Percentiles rank a stretch among this genome's conserved stretches.
These are phyloP conservation scores for Thalia dealbata DNA, from an alignment of 176 grass and related monocot genomes.

Conservation along the genomic window DNA sequence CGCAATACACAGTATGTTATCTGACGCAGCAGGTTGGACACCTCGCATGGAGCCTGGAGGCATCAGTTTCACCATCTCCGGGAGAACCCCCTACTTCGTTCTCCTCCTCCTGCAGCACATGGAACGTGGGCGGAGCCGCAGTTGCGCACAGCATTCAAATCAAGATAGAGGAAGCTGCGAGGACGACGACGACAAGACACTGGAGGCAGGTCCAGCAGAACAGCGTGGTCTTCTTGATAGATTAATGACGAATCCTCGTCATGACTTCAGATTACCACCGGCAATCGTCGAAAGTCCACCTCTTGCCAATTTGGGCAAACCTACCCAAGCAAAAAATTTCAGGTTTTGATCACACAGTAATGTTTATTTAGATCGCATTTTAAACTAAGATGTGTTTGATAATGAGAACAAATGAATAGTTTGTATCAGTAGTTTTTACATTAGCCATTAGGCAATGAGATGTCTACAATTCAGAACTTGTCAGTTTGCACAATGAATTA, in stretches of 20 bases:
- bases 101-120: conserved; percentile 43
- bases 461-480: too few relatives aligned
- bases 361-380: too few relatives aligned
- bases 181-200: too few relatives aligned
- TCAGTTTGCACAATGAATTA: too few relatives aligned
- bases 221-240: conserved; percentile 20
- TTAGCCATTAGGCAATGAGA: too few relatives aligned
- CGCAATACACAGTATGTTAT: too few relatives aligned
- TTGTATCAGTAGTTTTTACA: too few relatives aligned
- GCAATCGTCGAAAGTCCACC: conserved; percentile 27
- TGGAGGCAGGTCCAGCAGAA: conserved; percentile 50
- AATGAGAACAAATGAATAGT: too few relatives aligned
- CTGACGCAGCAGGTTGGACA: neutral
- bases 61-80: conserved; percentile 44
- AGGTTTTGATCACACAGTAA: neutral
- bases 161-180: too few relatives aligned
- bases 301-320: conserved; percentile 55
- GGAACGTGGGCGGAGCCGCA: conserved; percentile 43
- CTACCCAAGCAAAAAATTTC: conserved; percentile 19
- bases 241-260: too few relatives aligned
- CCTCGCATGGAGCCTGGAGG: conserved; percentile 35
- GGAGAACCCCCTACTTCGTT: conserved; percentile 57
- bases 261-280: conserved; percentile 35
- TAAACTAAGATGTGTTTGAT: too few relatives aligned
- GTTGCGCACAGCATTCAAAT: conserved; percentile 29